Evolutionary conservation across 2,329 filamentous ascomycete genomes (phyloP).

Genomic region (Colletotrichum sp.): DNA sequence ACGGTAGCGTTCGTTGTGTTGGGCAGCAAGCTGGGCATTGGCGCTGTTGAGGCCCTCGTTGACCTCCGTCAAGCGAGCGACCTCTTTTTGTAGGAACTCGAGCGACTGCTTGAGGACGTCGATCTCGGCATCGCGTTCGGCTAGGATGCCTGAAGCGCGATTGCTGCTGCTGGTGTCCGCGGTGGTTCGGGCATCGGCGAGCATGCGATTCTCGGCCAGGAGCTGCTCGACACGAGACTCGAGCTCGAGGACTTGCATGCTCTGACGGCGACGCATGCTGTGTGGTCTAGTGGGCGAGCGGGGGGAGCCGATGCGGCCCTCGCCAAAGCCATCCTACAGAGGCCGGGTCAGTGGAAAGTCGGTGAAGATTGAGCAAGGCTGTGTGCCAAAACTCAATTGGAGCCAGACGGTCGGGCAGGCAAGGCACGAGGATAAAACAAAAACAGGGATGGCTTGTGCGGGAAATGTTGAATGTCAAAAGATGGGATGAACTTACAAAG

Average conservation of each 20-base stretch:
- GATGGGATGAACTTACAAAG: conserved; percentile 72
- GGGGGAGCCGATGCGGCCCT: conserved; percentile 84
- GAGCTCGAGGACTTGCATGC: conserved; percentile 95
- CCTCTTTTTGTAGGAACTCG: conserved; percentile 80
- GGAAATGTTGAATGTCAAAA: conserved; percentile 9
- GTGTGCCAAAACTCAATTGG: neutral
- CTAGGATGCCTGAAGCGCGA: conserved; percentile 71
- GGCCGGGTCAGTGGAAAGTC: conserved; percentile 20
- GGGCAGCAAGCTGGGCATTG: conserved; percentile 75
- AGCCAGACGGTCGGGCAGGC: neutral
- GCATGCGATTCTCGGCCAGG: conserved; percentile 79
- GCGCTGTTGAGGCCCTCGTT: conserved; percentile 81
- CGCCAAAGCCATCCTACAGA: conserved; percentile 88
- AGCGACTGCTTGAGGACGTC: conserved; percentile 79
- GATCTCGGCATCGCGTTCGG: conserved; percentile 87
- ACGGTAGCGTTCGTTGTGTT: conserved; percentile 74
- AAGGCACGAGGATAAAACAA: neutral
- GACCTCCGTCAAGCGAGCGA: conserved; percentile 78
- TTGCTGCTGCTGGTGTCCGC: conserved; percentile 72
- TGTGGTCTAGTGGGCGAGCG: conserved; percentile 92
- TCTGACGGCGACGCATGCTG: conserved; percentile 95
- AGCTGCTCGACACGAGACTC: conserved; percentile 86
- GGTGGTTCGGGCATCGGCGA: conserved; percentile 62
- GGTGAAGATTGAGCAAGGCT: neutral
- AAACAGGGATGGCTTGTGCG: neutral